Evolutionary conservation across 2,329 filamentous ascomycete species (phyloP).

Genomic region (Ceratocystis eucalypticola): DNA sequence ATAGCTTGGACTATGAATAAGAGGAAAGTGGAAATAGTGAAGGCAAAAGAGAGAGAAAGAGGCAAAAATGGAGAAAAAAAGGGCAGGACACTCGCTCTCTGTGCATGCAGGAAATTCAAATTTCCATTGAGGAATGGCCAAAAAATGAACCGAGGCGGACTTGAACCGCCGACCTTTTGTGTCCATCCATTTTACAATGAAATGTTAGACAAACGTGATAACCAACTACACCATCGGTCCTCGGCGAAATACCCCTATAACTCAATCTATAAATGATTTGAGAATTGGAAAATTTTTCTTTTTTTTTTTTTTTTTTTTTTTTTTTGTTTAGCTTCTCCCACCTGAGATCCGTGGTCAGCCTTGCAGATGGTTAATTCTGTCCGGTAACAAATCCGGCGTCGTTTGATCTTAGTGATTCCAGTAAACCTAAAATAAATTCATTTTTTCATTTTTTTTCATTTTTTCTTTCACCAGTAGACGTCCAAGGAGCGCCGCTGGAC

Average conservation of each 20-base stretch:
- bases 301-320: no score
- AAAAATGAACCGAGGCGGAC: conserved; percentile 6
- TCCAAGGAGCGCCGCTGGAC: no score
- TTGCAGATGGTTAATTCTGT: no score
- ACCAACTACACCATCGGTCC: conserved; percentile 11
- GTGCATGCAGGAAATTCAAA: background rate
- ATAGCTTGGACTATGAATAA: background rate
- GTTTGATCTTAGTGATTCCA: no score
- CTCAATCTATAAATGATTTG: background rate
- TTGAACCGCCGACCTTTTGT: conserved; percentile 11
- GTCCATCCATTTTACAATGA: background rate
- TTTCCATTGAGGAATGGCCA: background rate
- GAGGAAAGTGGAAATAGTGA: background rate
- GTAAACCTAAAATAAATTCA: no score
- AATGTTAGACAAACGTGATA: conserved; percentile 10
- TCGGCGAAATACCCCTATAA: background rate
- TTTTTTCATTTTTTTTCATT: no score
- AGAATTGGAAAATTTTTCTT: no score
- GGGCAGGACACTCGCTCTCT: no score
- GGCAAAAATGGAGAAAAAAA: background rate
- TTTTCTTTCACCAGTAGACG: no score
- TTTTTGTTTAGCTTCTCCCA: no score
- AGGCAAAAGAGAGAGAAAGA: background rate
- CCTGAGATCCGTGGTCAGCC: no score
- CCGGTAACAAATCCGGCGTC: no score